Evolutionary conservation across 768 basidiomycete species (phyloP).

Genomic region (Suillus alpinus): DNA sequence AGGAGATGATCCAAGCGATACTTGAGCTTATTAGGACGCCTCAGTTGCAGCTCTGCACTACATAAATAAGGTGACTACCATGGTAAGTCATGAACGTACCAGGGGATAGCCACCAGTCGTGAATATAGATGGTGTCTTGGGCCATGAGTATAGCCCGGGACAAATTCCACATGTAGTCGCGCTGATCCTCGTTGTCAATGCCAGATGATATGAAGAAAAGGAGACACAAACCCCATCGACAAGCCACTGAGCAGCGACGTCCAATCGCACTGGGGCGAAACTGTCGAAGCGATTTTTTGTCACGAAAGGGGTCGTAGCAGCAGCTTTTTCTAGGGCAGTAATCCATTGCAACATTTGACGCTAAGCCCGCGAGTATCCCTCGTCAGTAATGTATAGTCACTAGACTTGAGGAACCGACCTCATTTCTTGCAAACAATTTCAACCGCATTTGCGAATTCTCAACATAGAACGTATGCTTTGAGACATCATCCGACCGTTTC

Average conservation of each 20-base stretch:
- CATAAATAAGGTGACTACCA: not conserved
- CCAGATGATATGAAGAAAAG: not conserved
- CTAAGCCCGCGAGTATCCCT: conserved; percentile 31
- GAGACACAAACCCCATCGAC: conserved; percentile 75
- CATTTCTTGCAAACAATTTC: conserved; percentile 84
- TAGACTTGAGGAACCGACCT: conserved; percentile 43
- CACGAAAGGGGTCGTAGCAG: conserved; percentile 73
- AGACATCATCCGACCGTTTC: conserved; percentile 59
- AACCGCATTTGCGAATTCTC: conserved; percentile 87
- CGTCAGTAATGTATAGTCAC: conserved; percentile 6
- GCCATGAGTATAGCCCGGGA: conserved; percentile 89
- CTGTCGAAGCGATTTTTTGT: conserved; percentile 86
- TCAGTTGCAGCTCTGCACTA: conserved; percentile 70
- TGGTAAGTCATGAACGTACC: conserved; percentile 40
- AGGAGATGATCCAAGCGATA: conserved; percentile 87
- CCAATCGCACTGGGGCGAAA: conserved; percentile 88
- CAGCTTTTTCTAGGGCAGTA: conserved; percentile 80
- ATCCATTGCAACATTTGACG: conserved; percentile 98
- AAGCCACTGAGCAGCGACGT: conserved; percentile 96
- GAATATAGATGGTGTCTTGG: conserved; percentile 86
- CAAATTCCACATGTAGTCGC: conserved; percentile 98
- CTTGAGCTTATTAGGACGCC: conserved; percentile 78
- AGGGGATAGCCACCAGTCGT: conserved; percentile 98
- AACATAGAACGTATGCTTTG: conserved; percentile 93
- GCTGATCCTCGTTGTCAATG: conserved; percentile 37